Evolutionary conservation across 352 stramenopile genomes (phyloP).

Genomic region (Phytophthora meadii): DNA sequence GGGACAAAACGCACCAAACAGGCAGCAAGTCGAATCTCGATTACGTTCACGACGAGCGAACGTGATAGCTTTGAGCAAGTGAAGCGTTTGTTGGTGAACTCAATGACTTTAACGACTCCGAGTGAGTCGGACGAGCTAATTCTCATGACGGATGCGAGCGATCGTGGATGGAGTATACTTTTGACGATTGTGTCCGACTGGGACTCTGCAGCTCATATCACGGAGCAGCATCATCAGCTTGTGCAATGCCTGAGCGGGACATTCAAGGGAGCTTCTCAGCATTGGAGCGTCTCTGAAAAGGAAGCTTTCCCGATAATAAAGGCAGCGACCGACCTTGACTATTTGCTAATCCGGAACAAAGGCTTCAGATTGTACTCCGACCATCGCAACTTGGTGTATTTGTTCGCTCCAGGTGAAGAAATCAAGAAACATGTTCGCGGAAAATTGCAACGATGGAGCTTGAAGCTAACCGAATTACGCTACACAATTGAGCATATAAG

Average conservation of each 20-base stretch:
- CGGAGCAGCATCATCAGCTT: neutral
- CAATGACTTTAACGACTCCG: neutral
- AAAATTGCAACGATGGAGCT: neutral
- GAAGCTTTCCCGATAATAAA: constrained; percentile 4
- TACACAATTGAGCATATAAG: neutral
- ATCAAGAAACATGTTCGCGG: neutral
- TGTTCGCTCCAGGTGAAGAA: neutral
- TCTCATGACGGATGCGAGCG: neutral
- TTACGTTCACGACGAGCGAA: neutral
- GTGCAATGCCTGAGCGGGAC: neutral
- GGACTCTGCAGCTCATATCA: neutral
- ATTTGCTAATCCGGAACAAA: neutral
- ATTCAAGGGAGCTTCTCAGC: neutral
- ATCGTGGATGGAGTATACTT: neutral
- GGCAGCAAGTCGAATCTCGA: neutral
- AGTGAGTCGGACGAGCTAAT: neutral
- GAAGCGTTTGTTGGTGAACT: neutral
- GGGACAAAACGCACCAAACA: neutral
- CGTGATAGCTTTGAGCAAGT: neutral
- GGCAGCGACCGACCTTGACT: neutral
- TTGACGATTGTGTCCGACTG: neutral
- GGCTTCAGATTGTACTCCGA: neutral
- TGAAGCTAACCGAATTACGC: neutral
- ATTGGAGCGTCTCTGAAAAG: neutral
- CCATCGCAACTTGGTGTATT: neutral